Conservation (phyloP, 257 asterid species). For the Solanum ossicruentum region DNA sequence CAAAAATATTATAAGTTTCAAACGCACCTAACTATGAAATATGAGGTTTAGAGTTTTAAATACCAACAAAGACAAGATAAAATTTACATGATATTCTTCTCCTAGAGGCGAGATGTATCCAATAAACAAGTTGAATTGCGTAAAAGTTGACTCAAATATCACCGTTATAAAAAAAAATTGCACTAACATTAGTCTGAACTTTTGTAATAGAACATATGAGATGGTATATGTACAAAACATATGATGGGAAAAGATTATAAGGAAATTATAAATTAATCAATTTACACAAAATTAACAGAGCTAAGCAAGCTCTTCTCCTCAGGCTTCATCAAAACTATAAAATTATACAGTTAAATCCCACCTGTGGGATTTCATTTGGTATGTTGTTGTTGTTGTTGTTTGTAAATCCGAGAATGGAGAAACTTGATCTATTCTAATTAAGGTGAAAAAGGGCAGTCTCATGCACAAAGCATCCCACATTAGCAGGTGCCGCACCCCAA, state of each 20-base stretch:
- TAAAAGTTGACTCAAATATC: background rate
- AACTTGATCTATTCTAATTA: constrained; percentile 11
- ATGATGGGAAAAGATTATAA: background rate
- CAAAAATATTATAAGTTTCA: too few species aligned
- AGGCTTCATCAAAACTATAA: background rate
- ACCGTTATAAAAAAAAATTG: background rate
- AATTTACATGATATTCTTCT: background rate
- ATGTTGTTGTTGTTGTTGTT: too few species aligned
- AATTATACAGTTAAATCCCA: constrained; percentile 10
- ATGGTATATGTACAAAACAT: background rate
- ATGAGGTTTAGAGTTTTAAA: too few species aligned
- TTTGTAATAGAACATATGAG: background rate
- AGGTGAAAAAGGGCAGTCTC: background rate
- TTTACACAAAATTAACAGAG: constrained; percentile 13
- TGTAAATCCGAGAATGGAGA: background rate
- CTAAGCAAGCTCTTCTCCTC: constrained; percentile 1
- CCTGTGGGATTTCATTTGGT: too few species aligned
- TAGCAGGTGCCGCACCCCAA: background rate
- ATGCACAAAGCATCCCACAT: background rate
- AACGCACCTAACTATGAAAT: too few species aligned
- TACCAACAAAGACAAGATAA: too few species aligned
- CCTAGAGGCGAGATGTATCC: background rate
- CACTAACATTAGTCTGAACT: background rate
- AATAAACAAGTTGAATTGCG: background rate
- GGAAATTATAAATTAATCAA: background rate